These are phyloP conservation scores for Pichia rugopelliculosa DNA, from an alignment of 805 yeast genomes.

Conservation along the genomic window DNA sequence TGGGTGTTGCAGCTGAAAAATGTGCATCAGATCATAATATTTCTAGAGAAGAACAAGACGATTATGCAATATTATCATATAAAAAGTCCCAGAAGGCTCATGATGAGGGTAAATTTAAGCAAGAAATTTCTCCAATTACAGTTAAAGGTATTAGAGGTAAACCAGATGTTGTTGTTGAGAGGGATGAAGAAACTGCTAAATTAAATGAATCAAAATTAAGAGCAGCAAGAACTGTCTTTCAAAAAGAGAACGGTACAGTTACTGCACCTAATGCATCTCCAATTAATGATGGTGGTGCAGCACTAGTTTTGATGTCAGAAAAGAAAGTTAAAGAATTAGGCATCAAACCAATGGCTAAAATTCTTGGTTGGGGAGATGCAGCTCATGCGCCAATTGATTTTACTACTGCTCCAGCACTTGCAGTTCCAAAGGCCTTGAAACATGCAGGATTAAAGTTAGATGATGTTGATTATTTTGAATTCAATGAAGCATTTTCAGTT, in stretches of 20 bases:
- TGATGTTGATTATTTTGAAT: conserved; percentile 84
- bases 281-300: conserved; percentile 97
- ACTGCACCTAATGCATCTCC: conserved; percentile 97
- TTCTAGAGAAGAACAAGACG: conserved; percentile 83
- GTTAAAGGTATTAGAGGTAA: conserved; percentile 88
- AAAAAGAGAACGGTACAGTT: conserved; percentile 88
- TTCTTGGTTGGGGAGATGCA: conserved; percentile 97
- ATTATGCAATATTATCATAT: conserved; percentile 78
- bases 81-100: conserved; percentile 80
- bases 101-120: conserved; percentile 68
- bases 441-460: conserved; percentile 62
- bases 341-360: conserved; percentile 81
- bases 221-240: conserved; percentile 90
- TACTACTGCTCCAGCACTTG: conserved; percentile 92
- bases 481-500: conserved; percentile 96
- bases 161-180: conserved; percentile 63
- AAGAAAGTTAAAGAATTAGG: conserved; percentile 77
- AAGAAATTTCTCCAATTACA: conserved; percentile 82
- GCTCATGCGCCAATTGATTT: conserved; percentile 92
- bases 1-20: conserved; percentile 98
- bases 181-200: conserved; percentile 80
- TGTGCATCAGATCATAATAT: conserved; percentile 78
- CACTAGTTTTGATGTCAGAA: conserved; percentile 81
- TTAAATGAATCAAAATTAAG: conserved; percentile 70
- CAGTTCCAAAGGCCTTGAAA: conserved; percentile 92